phyloP scores from a whole-genome alignment of 768 basidiomycete genomes.

The Leccinum subgranulosum region DNA sequence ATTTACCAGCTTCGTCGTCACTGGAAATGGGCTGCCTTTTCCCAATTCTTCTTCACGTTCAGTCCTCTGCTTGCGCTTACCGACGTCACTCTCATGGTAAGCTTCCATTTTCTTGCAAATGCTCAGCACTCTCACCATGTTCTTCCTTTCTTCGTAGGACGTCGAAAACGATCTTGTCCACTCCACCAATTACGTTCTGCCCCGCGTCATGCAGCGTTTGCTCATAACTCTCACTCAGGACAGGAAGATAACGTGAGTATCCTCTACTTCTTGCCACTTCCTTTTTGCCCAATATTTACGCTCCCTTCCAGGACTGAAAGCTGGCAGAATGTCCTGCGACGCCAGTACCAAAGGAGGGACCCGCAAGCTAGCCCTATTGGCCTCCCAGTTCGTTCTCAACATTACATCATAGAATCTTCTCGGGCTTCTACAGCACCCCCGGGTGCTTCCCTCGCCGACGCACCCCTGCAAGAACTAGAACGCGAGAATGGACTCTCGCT shows the following conservation, averaged over 20 bases:
- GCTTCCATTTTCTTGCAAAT: conserved; percentile 18
- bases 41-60: conserved; percentile 89
- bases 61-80: conserved; percentile 65
- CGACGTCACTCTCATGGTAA: conserved; percentile 66
- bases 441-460: conserved; percentile 3
- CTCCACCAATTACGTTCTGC: conserved; percentile 56
- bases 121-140: conserved; percentile 1
- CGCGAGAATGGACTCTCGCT: conserved; percentile 12
- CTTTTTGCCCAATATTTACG: conserved; percentile 13
- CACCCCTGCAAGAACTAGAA: conserved; percentile 5
- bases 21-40: conserved; percentile 93
- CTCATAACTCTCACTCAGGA: conserved; percentile 76
- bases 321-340: conserved; percentile 76
- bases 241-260: conserved; percentile 69
- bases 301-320: conserved; percentile 54
- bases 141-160: conserved; percentile 44
- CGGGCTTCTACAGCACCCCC: conserved; percentile 29
- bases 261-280: conserved; percentile 20
- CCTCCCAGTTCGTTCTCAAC: conserved; percentile 34
- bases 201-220: conserved; percentile 72
- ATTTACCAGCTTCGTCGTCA: conserved; percentile 62
- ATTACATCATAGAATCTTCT: conserved; percentile 24
- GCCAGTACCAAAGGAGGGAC: conserved; percentile 72
- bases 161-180: conserved; percentile 73
- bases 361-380: conserved; percentile 73